These are phyloP conservation scores for Senecio squalidus DNA, from an alignment of 140 eudicot species.

Conservation along the genomic window DNA sequence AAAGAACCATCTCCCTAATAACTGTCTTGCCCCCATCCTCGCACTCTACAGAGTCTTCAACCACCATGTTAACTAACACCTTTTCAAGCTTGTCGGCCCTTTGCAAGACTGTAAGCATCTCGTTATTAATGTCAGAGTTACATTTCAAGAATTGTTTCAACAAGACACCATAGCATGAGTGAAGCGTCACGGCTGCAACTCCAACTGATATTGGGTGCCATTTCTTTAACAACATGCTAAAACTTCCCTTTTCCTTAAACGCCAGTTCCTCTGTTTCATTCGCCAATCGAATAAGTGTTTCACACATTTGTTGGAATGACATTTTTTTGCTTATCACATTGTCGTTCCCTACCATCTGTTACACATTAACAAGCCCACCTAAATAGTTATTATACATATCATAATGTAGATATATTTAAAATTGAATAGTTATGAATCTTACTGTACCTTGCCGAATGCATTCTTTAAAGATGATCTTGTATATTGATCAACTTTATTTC, in stretches of 20 bases:
- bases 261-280: constrained; percentile 65
- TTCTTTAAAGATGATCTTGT: constrained; percentile 65
- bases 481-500: constrained; percentile 66
- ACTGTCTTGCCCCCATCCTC: constrained; percentile 80
- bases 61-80: constrained; percentile 71
- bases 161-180: constrained; percentile 59
- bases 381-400: background rate
- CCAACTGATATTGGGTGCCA: constrained; percentile 94
- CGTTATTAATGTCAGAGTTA: constrained; percentile 39
- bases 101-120: constrained; percentile 54
- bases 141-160: constrained; percentile 69
- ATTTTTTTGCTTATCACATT: constrained; percentile 21
- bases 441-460: constrained; percentile 71
- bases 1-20: constrained; percentile 72
- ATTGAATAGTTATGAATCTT: background rate
- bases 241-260: constrained; percentile 52
- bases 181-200: constrained; percentile 79
- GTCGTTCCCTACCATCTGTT: constrained; percentile 61
- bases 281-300: constrained; percentile 52
- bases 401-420: background rate
- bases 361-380: background rate
- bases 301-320: constrained; percentile 43
- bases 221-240: constrained; percentile 48
- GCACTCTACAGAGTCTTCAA: constrained; percentile 78
- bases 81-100: constrained; percentile 88